phyloP scores from a whole-genome alignment of 805 yeast genomes.

The Kluyveromyces siamensis region DNA sequence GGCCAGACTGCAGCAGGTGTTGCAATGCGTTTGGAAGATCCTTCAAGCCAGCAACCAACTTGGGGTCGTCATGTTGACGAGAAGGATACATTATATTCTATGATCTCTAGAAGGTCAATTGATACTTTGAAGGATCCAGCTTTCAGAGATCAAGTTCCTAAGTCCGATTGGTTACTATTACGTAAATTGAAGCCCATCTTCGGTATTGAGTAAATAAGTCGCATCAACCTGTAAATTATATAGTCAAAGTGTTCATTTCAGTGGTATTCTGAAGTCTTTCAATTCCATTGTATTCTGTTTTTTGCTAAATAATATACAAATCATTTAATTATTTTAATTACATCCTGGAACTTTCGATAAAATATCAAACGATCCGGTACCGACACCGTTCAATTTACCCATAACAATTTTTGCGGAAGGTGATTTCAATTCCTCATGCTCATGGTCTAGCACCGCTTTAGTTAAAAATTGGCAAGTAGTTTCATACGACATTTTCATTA shows the following conservation, averaged over 20 bases:
- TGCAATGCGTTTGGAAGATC: slow-evolving; percentile 93
- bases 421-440: slow-evolving; percentile 74
- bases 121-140: slow-evolving; percentile 98
- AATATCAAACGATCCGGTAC: slow-evolving; percentile 94
- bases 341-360: slow-evolving; percentile 33
- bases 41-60: slow-evolving; percentile 86
- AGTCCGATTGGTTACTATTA: slow-evolving; percentile 92
- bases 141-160: slow-evolving; percentile 85
- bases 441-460: slow-evolving; percentile 90
- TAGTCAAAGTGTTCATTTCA: neutral
- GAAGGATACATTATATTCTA: slow-evolving; percentile 80
- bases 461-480: slow-evolving; percentile 97
- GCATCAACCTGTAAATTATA: slow-evolving; percentile 3
- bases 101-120: slow-evolving; percentile 79
- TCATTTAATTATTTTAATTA: neutral
- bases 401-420: slow-evolving; percentile 91
- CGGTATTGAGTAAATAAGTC: slow-evolving; percentile 46
- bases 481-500: slow-evolving; percentile 98
- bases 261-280: no score
- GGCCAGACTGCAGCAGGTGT: slow-evolving; percentile 98
- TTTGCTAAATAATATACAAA: neutral
- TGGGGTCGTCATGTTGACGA: slow-evolving; percentile 99
- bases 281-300: neutral
- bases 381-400: slow-evolving; percentile 85
- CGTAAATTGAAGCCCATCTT: slow-evolving; percentile 82